Conservation (phyloP, 2,329 filamentous ascomycete genomes). For the Zymoseptoria passerinii region DNA sequence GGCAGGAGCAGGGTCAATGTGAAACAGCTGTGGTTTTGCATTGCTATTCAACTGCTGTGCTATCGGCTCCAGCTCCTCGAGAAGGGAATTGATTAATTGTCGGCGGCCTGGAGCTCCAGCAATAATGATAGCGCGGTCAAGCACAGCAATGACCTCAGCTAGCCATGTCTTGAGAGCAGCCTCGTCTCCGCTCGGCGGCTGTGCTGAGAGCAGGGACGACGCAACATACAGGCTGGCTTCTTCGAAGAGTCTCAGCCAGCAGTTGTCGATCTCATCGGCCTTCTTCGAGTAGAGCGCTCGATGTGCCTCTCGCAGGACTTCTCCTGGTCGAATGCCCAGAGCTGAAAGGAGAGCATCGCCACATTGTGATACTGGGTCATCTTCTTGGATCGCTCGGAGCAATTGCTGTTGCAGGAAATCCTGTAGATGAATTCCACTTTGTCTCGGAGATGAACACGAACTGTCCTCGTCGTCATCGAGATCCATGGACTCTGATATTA, state of each 20-base stretch:
- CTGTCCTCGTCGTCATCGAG: not conserved
- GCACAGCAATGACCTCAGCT: constrained; percentile 48
- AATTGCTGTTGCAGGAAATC: not conserved
- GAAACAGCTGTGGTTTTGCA: constrained; percentile 5
- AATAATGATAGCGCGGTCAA: constrained; percentile 72
- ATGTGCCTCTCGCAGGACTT: constrained; percentile 52
- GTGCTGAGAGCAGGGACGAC: constrained; percentile 16
- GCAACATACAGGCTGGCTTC: constrained; percentile 61
- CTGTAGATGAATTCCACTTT: not conserved
- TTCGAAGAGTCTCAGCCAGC: constrained; percentile 64
- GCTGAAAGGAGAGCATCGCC: constrained; percentile 34
- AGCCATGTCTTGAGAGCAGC: constrained; percentile 5
- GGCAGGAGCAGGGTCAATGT: constrained; percentile 4
- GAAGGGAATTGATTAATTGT: constrained; percentile 39
- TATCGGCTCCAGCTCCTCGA: constrained; percentile 40
- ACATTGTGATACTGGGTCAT: constrained; percentile 33
- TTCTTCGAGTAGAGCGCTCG: constrained; percentile 62
- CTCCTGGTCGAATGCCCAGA: constrained; percentile 35
- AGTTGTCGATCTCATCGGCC: constrained; percentile 56
- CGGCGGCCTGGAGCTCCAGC: constrained; percentile 57
- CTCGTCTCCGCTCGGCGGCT: not conserved
- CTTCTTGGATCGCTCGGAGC: not conserved
- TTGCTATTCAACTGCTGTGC: constrained; percentile 1
- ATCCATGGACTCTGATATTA: not conserved
- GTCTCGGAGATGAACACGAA: not conserved